These are phyloP conservation scores for Melianthus villosus DNA, from an alignment of 441 rosid genomes.

Conservation along the genomic window DNA sequence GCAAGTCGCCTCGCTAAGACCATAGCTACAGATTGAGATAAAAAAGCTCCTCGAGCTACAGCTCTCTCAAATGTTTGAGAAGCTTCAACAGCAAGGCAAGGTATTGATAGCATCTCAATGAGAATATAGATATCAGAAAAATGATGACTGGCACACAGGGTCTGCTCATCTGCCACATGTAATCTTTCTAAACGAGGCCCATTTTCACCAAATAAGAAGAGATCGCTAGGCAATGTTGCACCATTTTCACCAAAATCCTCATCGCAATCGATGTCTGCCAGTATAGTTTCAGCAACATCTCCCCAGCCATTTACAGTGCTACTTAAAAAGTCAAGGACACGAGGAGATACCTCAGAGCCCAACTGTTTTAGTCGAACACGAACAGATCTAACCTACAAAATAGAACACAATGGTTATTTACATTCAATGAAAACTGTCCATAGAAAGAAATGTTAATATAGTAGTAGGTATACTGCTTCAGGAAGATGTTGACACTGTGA, in stretches of 20 bases:
- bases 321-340: conserved; percentile 72
- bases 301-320: conserved; percentile 82
- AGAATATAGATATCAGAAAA: conserved; percentile 83
- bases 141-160: conserved; percentile 25
- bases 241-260: conserved; percentile 43
- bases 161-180: conserved; percentile 38
- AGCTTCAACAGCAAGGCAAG: conserved; percentile 77
- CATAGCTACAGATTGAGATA: conserved; percentile 56
- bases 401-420: conserved; percentile 9
- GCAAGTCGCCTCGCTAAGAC: conserved; percentile 70
- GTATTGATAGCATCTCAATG: conserved; percentile 81
- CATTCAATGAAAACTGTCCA: conserved; percentile 6
- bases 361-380: conserved; percentile 68
- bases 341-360: conserved; percentile 68
- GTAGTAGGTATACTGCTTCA: conserved; percentile 53
- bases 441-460: neutral
- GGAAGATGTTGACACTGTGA: conserved; percentile 82
- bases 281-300: conserved; percentile 70
- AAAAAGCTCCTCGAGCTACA: conserved; percentile 65
- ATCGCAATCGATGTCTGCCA: conserved; percentile 68
- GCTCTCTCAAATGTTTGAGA: conserved; percentile 90
- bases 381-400: conserved; percentile 64
- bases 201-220: conserved; percentile 58
- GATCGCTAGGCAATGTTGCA: conserved; percentile 28
- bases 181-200: conserved; percentile 37